phyloP scores from a whole-genome alignment of 208 protist genomes.

The Crithidia mellificae region DNA sequence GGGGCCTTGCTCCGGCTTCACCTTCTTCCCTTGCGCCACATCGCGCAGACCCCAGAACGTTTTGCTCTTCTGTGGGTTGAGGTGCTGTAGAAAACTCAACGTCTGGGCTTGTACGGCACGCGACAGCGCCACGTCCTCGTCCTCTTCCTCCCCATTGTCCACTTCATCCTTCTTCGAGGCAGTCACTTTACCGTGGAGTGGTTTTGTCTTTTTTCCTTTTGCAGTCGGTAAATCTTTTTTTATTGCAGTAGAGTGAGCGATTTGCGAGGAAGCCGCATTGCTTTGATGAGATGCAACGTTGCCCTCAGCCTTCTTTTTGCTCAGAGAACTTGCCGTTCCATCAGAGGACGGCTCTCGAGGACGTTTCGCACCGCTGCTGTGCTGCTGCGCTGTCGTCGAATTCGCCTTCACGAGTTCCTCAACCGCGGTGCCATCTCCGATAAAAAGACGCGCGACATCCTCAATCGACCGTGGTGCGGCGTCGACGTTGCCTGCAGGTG shows the following conservation, averaged over 20 bases:
- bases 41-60: conserved; percentile 67
- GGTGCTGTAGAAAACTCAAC: conserved; percentile 51
- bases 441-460: conserved; percentile 32
- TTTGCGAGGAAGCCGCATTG: not conserved
- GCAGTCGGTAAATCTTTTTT: not conserved
- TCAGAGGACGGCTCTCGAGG: not conserved
- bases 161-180: not conserved
- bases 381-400: not conserved
- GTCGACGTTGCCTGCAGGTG: too few relatives aligned
- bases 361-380: not conserved
- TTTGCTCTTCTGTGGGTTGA: conserved; percentile 38
- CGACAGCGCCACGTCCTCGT: conserved; percentile 56
- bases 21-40: conserved; percentile 54
- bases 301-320: not conserved
- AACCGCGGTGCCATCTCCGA: conserved; percentile 2
- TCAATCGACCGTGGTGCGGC: conserved; percentile 20
- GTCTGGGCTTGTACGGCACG: conserved; percentile 52
- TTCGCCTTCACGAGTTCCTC: conserved; percentile 15
- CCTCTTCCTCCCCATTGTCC: not conserved
- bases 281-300: not conserved
- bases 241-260: conserved; percentile 1
- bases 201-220: not conserved
- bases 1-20: not conserved
- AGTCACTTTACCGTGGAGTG: too few relatives aligned
- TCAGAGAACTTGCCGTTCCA: too few relatives aligned